Evolutionary conservation across 2,329 filamentous ascomycete species (phyloP).

Genomic region (Canariomyces notabilis): DNA sequence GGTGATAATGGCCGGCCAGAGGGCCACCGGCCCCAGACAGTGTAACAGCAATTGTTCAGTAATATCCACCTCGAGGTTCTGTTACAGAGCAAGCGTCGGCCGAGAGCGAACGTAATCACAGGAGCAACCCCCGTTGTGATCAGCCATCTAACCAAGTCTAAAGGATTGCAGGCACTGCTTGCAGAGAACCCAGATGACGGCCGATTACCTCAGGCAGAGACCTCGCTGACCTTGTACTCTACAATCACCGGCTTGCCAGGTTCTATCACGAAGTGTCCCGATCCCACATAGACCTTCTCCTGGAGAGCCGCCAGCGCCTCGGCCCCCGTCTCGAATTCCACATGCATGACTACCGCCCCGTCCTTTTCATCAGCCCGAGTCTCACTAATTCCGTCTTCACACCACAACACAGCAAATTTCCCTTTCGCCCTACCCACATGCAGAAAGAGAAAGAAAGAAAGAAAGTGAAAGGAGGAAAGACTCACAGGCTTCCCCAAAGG

Average conservation of each 20-base stretch:
- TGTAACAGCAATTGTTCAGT: too few relatives aligned
- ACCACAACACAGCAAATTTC: too few relatives aligned
- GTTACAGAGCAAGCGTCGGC: too few relatives aligned
- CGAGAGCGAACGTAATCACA: too few relatives aligned
- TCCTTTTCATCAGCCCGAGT: not conserved
- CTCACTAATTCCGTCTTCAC: not conserved
- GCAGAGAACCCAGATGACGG: not conserved
- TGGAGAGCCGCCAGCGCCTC: constrained; percentile 33
- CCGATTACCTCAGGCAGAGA: constrained; percentile 20
- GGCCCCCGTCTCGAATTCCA: constrained; percentile 35
- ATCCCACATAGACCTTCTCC: constrained; percentile 37
- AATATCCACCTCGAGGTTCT: too few relatives aligned
- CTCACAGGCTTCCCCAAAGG: constrained; percentile 37
- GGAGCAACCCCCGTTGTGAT: too few relatives aligned
- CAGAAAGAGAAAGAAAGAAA: not conserved
- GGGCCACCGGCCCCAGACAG: too few relatives aligned
- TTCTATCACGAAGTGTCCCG: constrained; percentile 39
- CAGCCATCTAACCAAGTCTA: not conserved
- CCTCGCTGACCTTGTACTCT: constrained; percentile 43
- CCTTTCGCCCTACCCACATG: not conserved
- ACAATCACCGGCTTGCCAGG: constrained; percentile 34
- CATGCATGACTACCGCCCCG: constrained; percentile 29
- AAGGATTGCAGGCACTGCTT: too few relatives aligned
- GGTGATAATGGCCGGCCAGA: too few relatives aligned
- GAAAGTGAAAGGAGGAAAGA: constrained; percentile 6